Percentiles rank a stretch among this genome's conserved stretches.
phyloP scores from a whole-genome alignment of 371 early-diverging fungal species.

The Apophysomyces sp. region DNA sequence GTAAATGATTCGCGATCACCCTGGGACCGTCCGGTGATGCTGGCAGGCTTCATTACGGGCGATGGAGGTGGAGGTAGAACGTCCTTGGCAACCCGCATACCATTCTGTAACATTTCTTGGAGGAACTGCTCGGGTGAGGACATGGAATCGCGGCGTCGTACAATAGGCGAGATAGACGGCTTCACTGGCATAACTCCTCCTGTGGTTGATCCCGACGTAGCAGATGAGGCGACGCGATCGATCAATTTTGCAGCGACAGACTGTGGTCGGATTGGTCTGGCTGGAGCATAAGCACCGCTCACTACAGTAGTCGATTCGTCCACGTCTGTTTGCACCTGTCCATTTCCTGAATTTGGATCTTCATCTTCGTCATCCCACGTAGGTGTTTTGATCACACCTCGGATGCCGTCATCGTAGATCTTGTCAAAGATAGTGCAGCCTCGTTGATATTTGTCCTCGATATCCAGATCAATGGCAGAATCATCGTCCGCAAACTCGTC shows the following conservation, averaged over 20 bases:
- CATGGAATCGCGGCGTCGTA: slow-evolving; percentile 24
- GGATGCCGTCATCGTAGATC: slow-evolving; percentile 50
- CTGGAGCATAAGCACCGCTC: neutral
- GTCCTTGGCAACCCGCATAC: neutral
- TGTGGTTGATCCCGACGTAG: neutral
- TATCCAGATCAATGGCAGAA: slow-evolving; percentile 24
- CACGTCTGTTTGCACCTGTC: neutral
- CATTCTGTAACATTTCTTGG: slow-evolving; percentile 11
- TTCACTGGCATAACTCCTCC: slow-evolving; percentile 21
- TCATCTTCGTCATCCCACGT: slow-evolving; percentile 15
- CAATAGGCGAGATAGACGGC: slow-evolving; percentile 29
- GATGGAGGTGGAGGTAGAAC: slow-evolving; percentile 12
- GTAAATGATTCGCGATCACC: slow-evolving; percentile 29
- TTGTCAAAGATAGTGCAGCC: slow-evolving; percentile 44
- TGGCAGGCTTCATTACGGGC: slow-evolving; percentile 20
- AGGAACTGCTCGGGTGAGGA: slow-evolving; percentile 33
- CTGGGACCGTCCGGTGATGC: slow-evolving; percentile 18
- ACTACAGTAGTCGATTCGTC: slow-evolving; percentile 11
- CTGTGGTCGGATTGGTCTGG: neutral
- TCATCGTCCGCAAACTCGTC: slow-evolving; percentile 31
- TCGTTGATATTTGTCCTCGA: slow-evolving; percentile 26
- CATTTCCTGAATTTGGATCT: neutral
- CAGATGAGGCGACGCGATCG: slow-evolving; percentile 5
- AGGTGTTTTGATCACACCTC: slow-evolving; percentile 16
- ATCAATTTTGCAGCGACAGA: neutral